Base-by-base conservation (phyloP, 768 basidiomycete species). In the Kwoniella pini region DNA sequence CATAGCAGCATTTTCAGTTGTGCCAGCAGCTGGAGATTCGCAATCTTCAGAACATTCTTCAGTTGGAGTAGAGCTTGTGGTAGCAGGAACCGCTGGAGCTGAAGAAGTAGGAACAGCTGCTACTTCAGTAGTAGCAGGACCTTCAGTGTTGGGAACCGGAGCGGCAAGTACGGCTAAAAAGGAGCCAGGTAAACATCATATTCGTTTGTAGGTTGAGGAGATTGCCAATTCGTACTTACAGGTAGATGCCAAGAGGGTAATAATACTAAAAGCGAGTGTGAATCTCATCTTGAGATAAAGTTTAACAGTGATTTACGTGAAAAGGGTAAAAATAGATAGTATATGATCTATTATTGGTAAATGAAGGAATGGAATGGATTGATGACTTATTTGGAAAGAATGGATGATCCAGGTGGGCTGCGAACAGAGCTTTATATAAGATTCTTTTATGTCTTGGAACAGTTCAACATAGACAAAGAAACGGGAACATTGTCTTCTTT, bases 241-340 rank as follows among this genome's bases (percentile, higher is more conserved):
- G 9, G 39, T 27, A 30, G 55, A 43, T 46, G 44, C 55, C 42
- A 57, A 22, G 27, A 57, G 43, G 40, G 55, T 44, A 13, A 57
- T 30, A 30, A 57, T 57, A 27, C 42, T 36, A 21, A 60, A 53
- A 53, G 58, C 50, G 50, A 53, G 58, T 60, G 49, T 21, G 50
- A 60, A 31, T 27, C 43, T 43, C 55, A 57, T 57, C 12, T 22
- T 57, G 40, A n/a, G n/a, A n/a, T n/a, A n/a, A n/a, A n/a, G n/a
- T n/a, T n/a, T n/a, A n/a, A n/a, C n/a, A n/a, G n/a, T n/a, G n/a
- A n/a, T n/a, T n/a, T n/a, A n/a, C n/a, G n/a, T n/a, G n/a, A n/a
- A n/a, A n/a, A n/a, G n/a, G n/a, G n/a, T n/a, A n/a, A n/a, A n/a
- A n/a, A n/a, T n/a, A n/a, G n/a, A n/a, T n/a, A n/a, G n/a, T n/a